Evolutionary conservation across 2,329 filamentous ascomycete genomes (phyloP).

Genomic region (Cladosporium sp.): DNA sequence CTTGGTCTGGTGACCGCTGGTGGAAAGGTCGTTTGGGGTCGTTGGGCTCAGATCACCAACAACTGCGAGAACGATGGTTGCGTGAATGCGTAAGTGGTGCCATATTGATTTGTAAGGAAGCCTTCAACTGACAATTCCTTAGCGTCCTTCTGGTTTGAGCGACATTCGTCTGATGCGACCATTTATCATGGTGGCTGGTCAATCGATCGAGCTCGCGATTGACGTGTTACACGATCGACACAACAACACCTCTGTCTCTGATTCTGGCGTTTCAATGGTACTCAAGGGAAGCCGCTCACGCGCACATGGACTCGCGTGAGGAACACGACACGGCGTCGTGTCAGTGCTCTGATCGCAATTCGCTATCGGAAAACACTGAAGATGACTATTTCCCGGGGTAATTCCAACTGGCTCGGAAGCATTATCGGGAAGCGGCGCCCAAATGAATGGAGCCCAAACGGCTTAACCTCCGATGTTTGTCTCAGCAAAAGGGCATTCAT

Average conservation of each 20-base stretch:
- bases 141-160: slow-evolving; percentile 21
- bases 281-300: slow-evolving; percentile 1
- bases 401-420: slow-evolving; percentile 14
- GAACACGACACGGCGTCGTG: slow-evolving; percentile 6
- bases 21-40: slow-evolving; percentile 92
- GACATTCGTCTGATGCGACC: neutral
- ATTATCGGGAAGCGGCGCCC: slow-evolving; percentile 7
- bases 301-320: slow-evolving; percentile 1
- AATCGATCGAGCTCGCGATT: neutral
- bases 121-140: neutral
- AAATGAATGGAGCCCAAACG: slow-evolving; percentile 2
- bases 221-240: neutral
- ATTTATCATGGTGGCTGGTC: neutral
- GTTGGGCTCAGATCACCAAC: slow-evolving; percentile 72
- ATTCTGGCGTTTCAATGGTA: slow-evolving; percentile 12
- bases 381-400: neutral
- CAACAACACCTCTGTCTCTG: slow-evolving; percentile 3
- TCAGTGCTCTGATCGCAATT: slow-evolving; percentile 1
- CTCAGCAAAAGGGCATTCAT: neutral
- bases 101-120: neutral
- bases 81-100: slow-evolving; percentile 39
- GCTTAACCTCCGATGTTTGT: slow-evolving; percentile 7
- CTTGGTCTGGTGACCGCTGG: slow-evolving; percentile 85
- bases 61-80: slow-evolving; percentile 63
- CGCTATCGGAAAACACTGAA: neutral